Evolutionary conservation across 352 stramenopile genomes (phyloP), one percentile per base, ranked within the genome.

Genomic region (Globisporangium camurandrum): DNA sequence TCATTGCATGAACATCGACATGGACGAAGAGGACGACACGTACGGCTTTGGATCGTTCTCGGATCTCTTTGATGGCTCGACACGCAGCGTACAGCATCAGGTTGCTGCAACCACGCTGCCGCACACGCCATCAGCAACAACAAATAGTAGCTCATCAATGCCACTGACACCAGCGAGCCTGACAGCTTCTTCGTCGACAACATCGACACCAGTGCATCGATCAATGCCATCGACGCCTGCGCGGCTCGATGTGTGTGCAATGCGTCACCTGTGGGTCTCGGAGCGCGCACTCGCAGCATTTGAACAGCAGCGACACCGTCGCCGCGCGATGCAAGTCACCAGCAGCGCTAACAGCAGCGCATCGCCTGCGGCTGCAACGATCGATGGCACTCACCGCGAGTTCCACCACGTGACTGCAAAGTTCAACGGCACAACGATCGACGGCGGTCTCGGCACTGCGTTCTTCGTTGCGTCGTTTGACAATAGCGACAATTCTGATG

Each of bases 31-130:
- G 24, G 71, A 83, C 37, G 71, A 83, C 28, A 71, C 64, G 52
- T 84, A 84, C 59, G 76, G 73, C 76, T 88, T 86, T 51, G 67
- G 71, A 34, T 80, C 75, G 43, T 77, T 73, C 61, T 68, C 71
- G 23, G 71, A 84, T 9, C 63, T 88, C 57, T 83, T 88, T 54
- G 65, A 73, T 34, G 33, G 39, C 30, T 33, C 27, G 20, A 19
- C 36, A 19, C 20, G 36, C 36, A 41, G 14, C 36, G 20, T n/a
- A 8, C 36, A 23, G 4, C 16, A 7, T 19, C 17, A 17, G 11
- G 6, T 26, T 17, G 6, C 26, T 14, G 36, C n/a, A n/a, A n/a
- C n/a, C n/a, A n/a, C n/a, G n/a, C n/a, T n/a, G n/a, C n/a, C n/a
- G n/a, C n/a, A n/a, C n/a, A n/a, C n/a, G n/a, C n/a, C n/a, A n/a